phyloP scores from a whole-genome alignment of 192 early-diverging fungal species.

The Powellomyces hirtus region DNA sequence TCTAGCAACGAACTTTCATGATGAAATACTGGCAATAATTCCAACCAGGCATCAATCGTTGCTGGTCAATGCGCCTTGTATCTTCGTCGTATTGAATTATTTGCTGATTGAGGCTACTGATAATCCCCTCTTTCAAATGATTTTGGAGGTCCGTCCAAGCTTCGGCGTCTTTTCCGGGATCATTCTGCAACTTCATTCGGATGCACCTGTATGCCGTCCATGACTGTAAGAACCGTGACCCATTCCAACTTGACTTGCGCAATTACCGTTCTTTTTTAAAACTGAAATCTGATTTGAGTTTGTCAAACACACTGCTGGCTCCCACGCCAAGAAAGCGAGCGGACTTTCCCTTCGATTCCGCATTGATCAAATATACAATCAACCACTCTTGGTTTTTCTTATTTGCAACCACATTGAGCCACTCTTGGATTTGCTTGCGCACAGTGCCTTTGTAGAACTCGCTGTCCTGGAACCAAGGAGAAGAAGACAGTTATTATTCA shows the following conservation, averaged over 20 bases:
- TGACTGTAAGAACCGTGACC: too few relatives aligned
- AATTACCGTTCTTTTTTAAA: conserved; percentile 60
- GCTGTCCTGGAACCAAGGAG: conserved; percentile 54
- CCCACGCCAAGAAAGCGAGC: conserved; percentile 28
- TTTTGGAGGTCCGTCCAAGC: conserved; percentile 69
- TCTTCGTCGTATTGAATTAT: conserved; percentile 86
- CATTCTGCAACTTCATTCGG: conserved; percentile 14
- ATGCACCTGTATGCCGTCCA: conserved; percentile 31
- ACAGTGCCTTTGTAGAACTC: conserved; percentile 71
- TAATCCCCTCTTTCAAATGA: conserved; percentile 72
- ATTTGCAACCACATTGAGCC: conserved; percentile 67
- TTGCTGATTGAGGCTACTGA: conserved; percentile 71
- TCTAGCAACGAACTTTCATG: conserved; percentile 63
- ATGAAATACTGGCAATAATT: conserved; percentile 98
- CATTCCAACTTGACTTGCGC: background rate
- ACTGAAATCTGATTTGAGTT: conserved; percentile 81
- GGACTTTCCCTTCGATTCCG: conserved; percentile 28
- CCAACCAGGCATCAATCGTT: conserved; percentile 95
- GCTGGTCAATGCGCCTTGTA: conserved; percentile 82
- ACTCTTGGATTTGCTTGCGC: conserved; percentile 69
- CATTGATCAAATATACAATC: conserved; percentile 51
- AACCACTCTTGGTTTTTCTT: conserved; percentile 91
- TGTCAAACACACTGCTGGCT: conserved; percentile 65
- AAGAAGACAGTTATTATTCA: too few relatives aligned
- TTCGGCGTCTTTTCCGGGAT: conserved; percentile 51